A percentile compares a stretch with the other conserved stretches of the same genome.
Conservation (phyloP, 2,329 filamentous ascomycete genomes). For the Stagonosporopsis rhizophila region DNA sequence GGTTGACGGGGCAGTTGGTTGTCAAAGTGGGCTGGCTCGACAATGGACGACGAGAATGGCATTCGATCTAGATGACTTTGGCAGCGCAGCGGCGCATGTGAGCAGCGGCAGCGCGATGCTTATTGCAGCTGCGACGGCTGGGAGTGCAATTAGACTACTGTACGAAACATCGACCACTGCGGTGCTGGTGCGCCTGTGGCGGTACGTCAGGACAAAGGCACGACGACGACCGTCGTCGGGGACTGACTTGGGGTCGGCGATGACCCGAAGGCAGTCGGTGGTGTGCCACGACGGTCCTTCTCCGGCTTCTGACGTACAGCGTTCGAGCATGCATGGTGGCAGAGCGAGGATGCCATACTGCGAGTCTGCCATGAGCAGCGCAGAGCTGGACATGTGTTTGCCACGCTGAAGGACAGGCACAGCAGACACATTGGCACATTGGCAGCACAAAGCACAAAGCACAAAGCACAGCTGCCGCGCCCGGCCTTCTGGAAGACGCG, state of each 20-base stretch:
- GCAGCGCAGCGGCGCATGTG: background rate
- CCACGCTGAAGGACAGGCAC: background rate
- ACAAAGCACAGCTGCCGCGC: conserved; percentile 11
- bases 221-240: background rate
- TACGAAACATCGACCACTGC: background rate
- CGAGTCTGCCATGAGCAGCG: background rate
- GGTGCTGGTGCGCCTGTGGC: conserved; percentile 10
- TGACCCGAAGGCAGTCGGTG: conserved; percentile 11
- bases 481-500: conserved; percentile 12
- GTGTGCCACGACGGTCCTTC: conserved; percentile 16
- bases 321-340: background rate
- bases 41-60: too few species aligned
- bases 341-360: conserved; percentile 1
- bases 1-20: conserved; percentile 8
- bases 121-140: conserved; percentile 5
- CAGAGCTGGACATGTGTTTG: background rate
- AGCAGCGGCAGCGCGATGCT: conserved; percentile 7
- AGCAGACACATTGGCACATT: background rate
- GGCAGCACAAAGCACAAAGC: background rate
- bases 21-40: conserved; percentile 12
- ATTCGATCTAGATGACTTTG: too few species aligned
- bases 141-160: conserved; percentile 17
- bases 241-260: conserved; percentile 4
- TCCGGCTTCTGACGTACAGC: conserved; percentile 19
- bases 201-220: background rate